Evolutionary conservation across 805 yeast genomes (phyloP).

Genomic region (Clavispora phyllophila): DNA sequence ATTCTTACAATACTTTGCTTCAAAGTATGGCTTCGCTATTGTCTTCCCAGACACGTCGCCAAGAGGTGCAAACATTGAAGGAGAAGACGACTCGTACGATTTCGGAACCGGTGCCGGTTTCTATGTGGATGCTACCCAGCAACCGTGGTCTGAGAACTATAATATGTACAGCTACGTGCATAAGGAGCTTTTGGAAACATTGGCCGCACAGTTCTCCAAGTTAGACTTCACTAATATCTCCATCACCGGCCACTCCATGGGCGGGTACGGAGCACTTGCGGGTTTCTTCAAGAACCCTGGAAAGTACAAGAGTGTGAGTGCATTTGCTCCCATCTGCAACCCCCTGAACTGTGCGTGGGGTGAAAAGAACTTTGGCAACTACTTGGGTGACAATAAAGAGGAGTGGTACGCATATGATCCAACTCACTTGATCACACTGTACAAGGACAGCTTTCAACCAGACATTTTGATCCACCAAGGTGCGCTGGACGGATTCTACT

Average conservation of each 20-base stretch:
- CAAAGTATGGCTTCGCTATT: slow-evolving; percentile 76
- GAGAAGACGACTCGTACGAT: slow-evolving; percentile 83
- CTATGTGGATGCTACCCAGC: slow-evolving; percentile 77
- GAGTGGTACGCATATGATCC: slow-evolving; percentile 83
- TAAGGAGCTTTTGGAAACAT: slow-evolving; percentile 57
- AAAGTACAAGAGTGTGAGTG: slow-evolving; percentile 72
- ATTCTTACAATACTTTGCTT: slow-evolving; percentile 74
- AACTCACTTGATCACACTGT: slow-evolving; percentile 59
- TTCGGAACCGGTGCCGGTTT: slow-evolving; percentile 96
- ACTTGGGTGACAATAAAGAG: slow-evolving; percentile 59
- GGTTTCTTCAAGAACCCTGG: slow-evolving; percentile 64
- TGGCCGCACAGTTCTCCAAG: slow-evolving; percentile 38
- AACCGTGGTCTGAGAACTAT: slow-evolving; percentile 68
- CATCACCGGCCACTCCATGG: slow-evolving; percentile 98
- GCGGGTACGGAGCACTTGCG: slow-evolving; percentile 89
- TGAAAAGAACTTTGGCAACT: slow-evolving; percentile 70
- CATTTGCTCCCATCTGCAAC: slow-evolving; percentile 86
- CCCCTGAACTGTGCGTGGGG: slow-evolving; percentile 87
- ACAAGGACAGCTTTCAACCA: slow-evolving; percentile 48
- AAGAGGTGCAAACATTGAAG: slow-evolving; percentile 69
- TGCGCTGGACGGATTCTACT: slow-evolving; percentile 66
- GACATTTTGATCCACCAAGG: slow-evolving; percentile 82
- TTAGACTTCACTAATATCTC: slow-evolving; percentile 65
- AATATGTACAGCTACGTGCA: slow-evolving; percentile 83
- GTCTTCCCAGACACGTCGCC: slow-evolving; percentile 98